A percentile compares a stretch with the other conserved stretches of the same genome.
phyloP scores from a whole-genome alignment of 768 basidiomycete species.

The Glaciozyma antarctica region DNA sequence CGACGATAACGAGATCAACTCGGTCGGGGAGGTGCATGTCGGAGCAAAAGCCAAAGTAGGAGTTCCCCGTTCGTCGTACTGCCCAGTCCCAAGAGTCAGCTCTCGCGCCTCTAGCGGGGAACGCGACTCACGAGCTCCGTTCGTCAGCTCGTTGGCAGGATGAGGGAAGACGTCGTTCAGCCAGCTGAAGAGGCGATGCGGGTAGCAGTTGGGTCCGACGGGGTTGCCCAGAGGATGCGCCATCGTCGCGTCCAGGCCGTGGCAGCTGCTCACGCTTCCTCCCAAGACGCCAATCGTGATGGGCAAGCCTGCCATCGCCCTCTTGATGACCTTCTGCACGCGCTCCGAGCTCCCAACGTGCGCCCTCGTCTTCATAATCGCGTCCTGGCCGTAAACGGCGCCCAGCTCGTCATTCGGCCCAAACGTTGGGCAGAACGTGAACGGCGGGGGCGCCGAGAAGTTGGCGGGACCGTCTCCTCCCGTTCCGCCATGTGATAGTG shows the following conservation, averaged over 20 bases:
- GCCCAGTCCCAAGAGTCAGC: not conserved
- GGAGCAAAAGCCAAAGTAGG: slow-evolving; percentile 91
- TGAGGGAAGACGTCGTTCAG: slow-evolving; percentile 97
- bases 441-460: slow-evolving; percentile 51
- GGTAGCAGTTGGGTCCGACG: slow-evolving; percentile 53
- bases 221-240: slow-evolving; percentile 37
- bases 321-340: slow-evolving; percentile 33
- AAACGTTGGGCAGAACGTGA: slow-evolving; percentile 81
- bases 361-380: slow-evolving; percentile 46
- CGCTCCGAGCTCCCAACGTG: slow-evolving; percentile 33
- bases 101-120: not conserved
- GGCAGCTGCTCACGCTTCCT: slow-evolving; percentile 34
- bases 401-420: slow-evolving; percentile 73
- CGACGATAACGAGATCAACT: slow-evolving; percentile 88
- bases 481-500: slow-evolving; percentile 27
- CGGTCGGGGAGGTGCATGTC: slow-evolving; percentile 85
- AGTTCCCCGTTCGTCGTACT: slow-evolving; percentile 79
- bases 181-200: slow-evolving; percentile 92
- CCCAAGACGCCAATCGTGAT: slow-evolving; percentile 36
- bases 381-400: slow-evolving; percentile 62
- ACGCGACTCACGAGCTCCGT: slow-evolving; percentile 56
- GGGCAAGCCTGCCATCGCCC: slow-evolving; percentile 36
- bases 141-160: slow-evolving; percentile 93
- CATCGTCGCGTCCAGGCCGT: slow-evolving; percentile 35
- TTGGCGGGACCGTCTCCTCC: slow-evolving; percentile 34